phyloP scores from a whole-genome alignment of 192 early-diverging fungal genomes.

The Umbelopsis vinacea region DNA sequence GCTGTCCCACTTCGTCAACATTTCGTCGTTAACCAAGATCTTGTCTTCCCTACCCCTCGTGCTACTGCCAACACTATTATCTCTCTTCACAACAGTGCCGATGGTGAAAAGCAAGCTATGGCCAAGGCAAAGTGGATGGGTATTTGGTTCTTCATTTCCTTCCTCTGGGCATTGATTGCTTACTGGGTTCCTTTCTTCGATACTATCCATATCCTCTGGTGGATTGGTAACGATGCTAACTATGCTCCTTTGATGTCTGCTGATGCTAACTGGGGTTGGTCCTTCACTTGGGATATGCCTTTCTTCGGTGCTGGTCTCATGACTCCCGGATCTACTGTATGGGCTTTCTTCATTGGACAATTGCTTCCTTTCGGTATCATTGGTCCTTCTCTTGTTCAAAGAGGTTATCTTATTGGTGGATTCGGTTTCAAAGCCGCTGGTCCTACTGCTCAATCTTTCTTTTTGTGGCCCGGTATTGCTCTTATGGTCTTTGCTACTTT shows the following conservation, averaged over 20 bases:
- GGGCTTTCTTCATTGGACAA: conserved; percentile 57
- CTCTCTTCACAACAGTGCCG: conserved; percentile 52
- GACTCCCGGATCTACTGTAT: conserved; percentile 56
- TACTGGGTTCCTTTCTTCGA: conserved; percentile 54
- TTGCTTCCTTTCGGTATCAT: conserved; percentile 61
- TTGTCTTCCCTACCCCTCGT: conserved; percentile 71
- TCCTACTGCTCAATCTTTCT: conserved; percentile 63
- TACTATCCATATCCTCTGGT: conserved; percentile 53
- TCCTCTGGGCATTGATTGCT: conserved; percentile 55
- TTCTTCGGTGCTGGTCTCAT: conserved; percentile 72
- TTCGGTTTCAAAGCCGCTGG: conserved; percentile 36
- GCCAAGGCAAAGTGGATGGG: conserved; percentile 57
- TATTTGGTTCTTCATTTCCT: conserved; percentile 43
- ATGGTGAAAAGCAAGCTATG: conserved; percentile 52
- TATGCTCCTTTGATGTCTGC: conserved; percentile 51
- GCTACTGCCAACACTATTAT: conserved; percentile 68
- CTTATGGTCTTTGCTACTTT: conserved; percentile 70
- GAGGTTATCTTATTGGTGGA: conserved; percentile 39
- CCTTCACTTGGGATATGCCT: conserved; percentile 52
- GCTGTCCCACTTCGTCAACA: conserved; percentile 69
- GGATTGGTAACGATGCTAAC: conserved; percentile 49
- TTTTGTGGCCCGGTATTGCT: conserved; percentile 73
- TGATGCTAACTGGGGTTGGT: conserved; percentile 53
- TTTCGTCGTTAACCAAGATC: conserved; percentile 69
- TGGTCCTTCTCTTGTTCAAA: conserved; percentile 57